Percentiles rank a stretch among this genome's conserved stretches.
Evolutionary conservation across 108 stramenopile genomes (phyloP).

Genomic region (Discostella pseudostelligera): DNA sequence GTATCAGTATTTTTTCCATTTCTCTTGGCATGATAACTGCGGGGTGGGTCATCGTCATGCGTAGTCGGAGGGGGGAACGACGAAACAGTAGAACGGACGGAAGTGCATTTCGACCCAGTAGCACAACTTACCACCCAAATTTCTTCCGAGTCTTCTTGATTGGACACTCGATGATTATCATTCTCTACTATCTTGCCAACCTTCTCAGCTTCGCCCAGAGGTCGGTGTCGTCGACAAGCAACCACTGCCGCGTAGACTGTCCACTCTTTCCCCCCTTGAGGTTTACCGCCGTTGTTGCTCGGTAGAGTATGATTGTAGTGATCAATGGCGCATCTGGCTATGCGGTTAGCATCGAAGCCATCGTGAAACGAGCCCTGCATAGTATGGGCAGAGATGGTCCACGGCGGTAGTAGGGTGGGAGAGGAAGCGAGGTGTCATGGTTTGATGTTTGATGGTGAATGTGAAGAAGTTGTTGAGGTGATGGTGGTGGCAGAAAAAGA

Average conservation of each 20-base stretch:
- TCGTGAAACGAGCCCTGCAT: neutral
- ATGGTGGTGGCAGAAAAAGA: too few relatives aligned
- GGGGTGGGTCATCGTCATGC: constrained; percentile 2
- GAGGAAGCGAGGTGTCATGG: neutral
- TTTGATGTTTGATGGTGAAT: too few relatives aligned
- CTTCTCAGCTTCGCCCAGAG: neutral
- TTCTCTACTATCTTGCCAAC: neutral
- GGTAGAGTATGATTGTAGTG: constrained; percentile 59
- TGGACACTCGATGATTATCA: neutral
- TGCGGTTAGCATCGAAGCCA: constrained; percentile 14
- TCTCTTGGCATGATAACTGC: neutral
- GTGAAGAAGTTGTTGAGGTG: too few relatives aligned
- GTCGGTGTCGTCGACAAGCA: constrained; percentile 29
- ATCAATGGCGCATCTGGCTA: constrained; percentile 54
- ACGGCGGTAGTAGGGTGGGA: too few relatives aligned
- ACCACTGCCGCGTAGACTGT: constrained; percentile 88
- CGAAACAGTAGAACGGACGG: constrained; percentile 30
- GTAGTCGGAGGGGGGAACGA: constrained; percentile 24
- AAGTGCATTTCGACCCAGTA: constrained; percentile 88
- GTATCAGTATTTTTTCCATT: neutral
- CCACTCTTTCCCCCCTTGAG: constrained; percentile 72
- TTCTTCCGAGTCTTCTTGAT: constrained; percentile 8
- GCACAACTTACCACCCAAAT: constrained; percentile 65
- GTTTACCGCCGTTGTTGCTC: constrained; percentile 68
- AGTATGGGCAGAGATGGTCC: neutral